Evolutionary conservation across 768 basidiomycete genomes (phyloP), one percentile per base, ranked within the genome.

Genomic region (Crassisporium funariophilum): DNA sequence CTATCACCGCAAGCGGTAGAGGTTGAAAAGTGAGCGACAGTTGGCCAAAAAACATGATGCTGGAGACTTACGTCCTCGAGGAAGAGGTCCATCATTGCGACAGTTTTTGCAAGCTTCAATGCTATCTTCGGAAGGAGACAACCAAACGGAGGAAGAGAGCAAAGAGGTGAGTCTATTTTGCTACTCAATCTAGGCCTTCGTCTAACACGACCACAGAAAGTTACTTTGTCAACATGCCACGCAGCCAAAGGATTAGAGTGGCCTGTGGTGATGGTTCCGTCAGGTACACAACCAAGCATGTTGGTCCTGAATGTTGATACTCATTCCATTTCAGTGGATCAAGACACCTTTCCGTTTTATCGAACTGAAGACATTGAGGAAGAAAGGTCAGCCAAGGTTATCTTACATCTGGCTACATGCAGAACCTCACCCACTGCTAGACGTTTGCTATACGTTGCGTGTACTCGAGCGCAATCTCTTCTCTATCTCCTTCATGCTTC

Each of bases 181-280:
- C 16, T 31, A 36, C 16, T 21, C 27, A n/a, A 2, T 41, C 7
- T n/a, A 31, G 21, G 24, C 15, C 13, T 20, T 36, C 10, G 25
- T 27, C 39, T 51, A 16, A 31, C 10, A 21, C 12, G 19, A 31
- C 17, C 19, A 21, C 43, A 90, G 86, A 89, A 86, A 77, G 90
- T 94, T 5, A 86, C 84, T 1, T 82, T 94, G 35, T 77, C 86
- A 2, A 95, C 92, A 0, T 91, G 91, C 44, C 92, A 95, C 68
- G 81, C 90, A 24, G 91, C 91, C 0, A 95, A 95, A 63, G 91
- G 92, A 0, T 70, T 94, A 6, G 92, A 95, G 64, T 95, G 91
- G 91, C 91, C 92, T 1, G 86, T 93, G 1, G 90, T 94, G 0
- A 84, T 94, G 51, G 71, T 90, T 15, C 86, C 87, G 17, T 80